phyloP scores from a whole-genome alignment of 495 filamentous ascomycete species.

The Neurospora pannonica region DNA sequence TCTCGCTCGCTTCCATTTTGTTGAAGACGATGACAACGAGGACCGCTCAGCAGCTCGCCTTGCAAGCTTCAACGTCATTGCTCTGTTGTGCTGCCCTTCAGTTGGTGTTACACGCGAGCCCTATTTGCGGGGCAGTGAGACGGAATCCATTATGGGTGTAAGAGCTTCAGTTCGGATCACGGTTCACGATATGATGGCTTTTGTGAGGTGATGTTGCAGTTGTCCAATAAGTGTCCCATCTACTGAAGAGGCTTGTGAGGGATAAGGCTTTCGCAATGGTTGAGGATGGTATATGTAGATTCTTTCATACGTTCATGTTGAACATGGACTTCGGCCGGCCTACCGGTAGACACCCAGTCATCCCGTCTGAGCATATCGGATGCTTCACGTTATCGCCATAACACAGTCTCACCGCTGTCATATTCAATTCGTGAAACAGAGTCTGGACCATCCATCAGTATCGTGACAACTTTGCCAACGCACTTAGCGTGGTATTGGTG shows the following conservation, averaged over 20 bases:
- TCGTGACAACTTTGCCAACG: neutral
- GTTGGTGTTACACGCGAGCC: neutral
- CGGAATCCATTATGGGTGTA: neutral
- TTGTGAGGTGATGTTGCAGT: neutral
- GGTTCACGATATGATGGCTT: neutral
- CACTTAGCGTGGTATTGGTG: neutral
- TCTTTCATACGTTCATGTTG: neutral
- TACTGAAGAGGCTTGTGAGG: no score
- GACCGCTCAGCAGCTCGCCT: neutral
- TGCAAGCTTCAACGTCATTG: neutral
- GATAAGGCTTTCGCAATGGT: no score
- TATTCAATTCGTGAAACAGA: neutral
- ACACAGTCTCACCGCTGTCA: neutral
- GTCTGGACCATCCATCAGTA: neutral
- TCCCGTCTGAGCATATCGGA: neutral
- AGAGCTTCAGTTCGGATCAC: neutral
- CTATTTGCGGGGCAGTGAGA: neutral
- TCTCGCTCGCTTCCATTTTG: neutral
- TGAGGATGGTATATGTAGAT: no score
- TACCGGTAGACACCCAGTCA: neutral
- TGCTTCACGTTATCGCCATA: neutral
- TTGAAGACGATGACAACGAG: neutral
- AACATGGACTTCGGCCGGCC: neutral
- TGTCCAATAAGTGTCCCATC: neutral
- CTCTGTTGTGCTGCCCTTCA: neutral